Percentiles rank a stretch among this genome's conserved stretches.
phyloP scores from a whole-genome alignment of 495 filamentous ascomycete genomes.

The Pyrenula massariospora region DNA sequence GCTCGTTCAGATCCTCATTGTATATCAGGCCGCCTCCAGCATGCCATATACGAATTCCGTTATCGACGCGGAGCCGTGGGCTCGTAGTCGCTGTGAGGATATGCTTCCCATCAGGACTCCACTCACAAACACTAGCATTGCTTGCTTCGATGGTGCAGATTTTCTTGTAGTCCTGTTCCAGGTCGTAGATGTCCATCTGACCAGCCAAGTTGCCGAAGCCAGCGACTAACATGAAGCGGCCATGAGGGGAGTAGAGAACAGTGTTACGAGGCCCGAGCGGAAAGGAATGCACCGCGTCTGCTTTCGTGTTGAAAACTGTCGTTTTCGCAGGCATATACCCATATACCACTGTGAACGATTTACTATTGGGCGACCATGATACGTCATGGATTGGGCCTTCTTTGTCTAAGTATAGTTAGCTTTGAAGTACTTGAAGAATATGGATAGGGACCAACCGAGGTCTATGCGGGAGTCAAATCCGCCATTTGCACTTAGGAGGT shows the following conservation, averaged over 20 bases:
- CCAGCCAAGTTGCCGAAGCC: slow-evolving; percentile 96
- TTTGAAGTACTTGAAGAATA: not conserved
- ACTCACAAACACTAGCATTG: slow-evolving; percentile 88
- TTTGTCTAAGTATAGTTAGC: slow-evolving; percentile 50
- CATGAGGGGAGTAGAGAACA: slow-evolving; percentile 87
- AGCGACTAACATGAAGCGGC: slow-evolving; percentile 83
- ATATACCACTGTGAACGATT: slow-evolving; percentile 94
- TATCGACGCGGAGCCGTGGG: slow-evolving; percentile 88
- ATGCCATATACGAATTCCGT: slow-evolving; percentile 92
- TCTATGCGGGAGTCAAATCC: slow-evolving; percentile 85
- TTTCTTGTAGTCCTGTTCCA: slow-evolving; percentile 83
- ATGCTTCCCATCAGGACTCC: slow-evolving; percentile 90
- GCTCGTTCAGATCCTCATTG: slow-evolving; percentile 82
- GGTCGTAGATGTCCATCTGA: slow-evolving; percentile 94
- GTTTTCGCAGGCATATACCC: slow-evolving; percentile 98
- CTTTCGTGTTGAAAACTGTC: slow-evolving; percentile 85
- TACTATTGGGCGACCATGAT: slow-evolving; percentile 91
- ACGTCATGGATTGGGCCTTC: slow-evolving; percentile 98
- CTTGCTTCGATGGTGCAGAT: slow-evolving; percentile 89
- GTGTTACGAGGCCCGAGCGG: slow-evolving; percentile 84
- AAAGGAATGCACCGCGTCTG: slow-evolving; percentile 68
- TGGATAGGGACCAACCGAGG: slow-evolving; percentile 40
- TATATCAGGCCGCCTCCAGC: slow-evolving; percentile 86
- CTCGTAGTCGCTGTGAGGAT: slow-evolving; percentile 96
- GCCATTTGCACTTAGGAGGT: slow-evolving; percentile 84